A percentile compares a stretch with the other conserved stretches of the same genome.
These are phyloP conservation scores for Fusarium xylarioides DNA, from an alignment of 2,329 filamentous ascomycete genomes.

Conservation along the genomic window DNA sequence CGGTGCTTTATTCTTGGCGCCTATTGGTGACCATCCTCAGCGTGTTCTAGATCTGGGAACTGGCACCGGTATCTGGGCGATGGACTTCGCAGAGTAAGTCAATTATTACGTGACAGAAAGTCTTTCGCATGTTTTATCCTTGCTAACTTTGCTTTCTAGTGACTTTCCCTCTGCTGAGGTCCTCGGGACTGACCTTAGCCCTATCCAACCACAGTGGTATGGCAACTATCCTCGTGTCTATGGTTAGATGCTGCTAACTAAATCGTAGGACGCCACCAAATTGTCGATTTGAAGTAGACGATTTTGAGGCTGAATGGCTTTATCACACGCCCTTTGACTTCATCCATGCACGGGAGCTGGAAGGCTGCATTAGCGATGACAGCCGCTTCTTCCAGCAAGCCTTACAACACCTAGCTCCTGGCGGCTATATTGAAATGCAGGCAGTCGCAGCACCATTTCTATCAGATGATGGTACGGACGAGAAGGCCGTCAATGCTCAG, in stretches of 20 bases:
- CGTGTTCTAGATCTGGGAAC: not conserved
- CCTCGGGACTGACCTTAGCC: not conserved
- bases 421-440: accelerated
- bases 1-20: not conserved
- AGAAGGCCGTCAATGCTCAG: not conserved
- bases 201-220: not conserved
- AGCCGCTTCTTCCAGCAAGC: not conserved
- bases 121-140: not conserved
- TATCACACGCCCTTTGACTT: not conserved
- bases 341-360: not conserved
- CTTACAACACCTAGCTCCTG: not conserved
- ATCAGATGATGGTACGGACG: not conserved
- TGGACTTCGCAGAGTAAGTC: not conserved
- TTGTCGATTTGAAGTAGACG: not conserved
- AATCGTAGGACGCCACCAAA: not conserved
- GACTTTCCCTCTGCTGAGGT: not conserved
- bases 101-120: not conserved
- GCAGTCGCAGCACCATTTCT: accelerated
- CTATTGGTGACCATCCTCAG: not conserved
- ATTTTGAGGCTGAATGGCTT: not conserved
- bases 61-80: not conserved
- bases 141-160: not conserved
- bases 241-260: not conserved
- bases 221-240: not conserved
- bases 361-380: not conserved